Conservation (phyloP, 2,329 filamentous ascomycete genomes). For the Didymella keratinophila region DNA sequence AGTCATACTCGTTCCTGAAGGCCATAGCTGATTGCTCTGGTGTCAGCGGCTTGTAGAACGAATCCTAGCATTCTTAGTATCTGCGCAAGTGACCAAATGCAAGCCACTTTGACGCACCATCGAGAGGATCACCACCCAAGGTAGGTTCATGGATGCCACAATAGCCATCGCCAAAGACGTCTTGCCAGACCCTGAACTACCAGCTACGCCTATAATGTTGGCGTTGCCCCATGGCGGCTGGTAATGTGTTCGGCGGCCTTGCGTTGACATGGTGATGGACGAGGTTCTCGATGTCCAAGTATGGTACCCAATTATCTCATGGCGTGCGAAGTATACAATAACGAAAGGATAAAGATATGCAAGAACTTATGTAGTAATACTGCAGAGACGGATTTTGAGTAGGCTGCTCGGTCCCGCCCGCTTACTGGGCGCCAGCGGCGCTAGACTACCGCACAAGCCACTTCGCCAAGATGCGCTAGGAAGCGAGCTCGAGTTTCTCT, state of each 20-base stretch:
- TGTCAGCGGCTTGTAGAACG: slow-evolving; percentile 91
- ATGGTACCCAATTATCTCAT: slow-evolving; percentile 16
- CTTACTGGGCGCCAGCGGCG: slow-evolving; percentile 15
- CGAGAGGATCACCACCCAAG: slow-evolving; percentile 97
- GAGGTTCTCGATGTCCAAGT: not conserved
- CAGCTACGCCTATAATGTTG: slow-evolving; percentile 95
- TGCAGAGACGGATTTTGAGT: slow-evolving; percentile 26
- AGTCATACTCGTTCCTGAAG: slow-evolving; percentile 92
- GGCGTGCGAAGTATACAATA: slow-evolving; percentile 11
- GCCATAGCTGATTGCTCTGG: slow-evolving; percentile 80
- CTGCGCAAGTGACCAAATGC: slow-evolving; percentile 36
- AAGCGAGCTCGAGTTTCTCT: slow-evolving; percentile 39
- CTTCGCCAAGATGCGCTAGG: slow-evolving; percentile 34
- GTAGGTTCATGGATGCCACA: slow-evolving; percentile 85
- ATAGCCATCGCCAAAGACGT: slow-evolving; percentile 93
- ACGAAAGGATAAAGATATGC: slow-evolving; percentile 24
- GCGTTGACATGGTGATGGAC: slow-evolving; percentile 31
- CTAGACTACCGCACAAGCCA: slow-evolving; percentile 19
- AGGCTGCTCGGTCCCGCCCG: slow-evolving; percentile 27
- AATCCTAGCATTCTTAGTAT: slow-evolving; percentile 69
- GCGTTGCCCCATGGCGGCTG: slow-evolving; percentile 95
- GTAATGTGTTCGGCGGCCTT: slow-evolving; percentile 69
- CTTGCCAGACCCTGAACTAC: slow-evolving; percentile 94
- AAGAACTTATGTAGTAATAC: slow-evolving; percentile 26
- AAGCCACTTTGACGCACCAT: slow-evolving; percentile 68